Percentiles rank a stretch among this genome's conserved stretches.
Evolutionary conservation across 164 flowering plant genomes (phyloP).

Genomic region (Nelumbo lutea): DNA sequence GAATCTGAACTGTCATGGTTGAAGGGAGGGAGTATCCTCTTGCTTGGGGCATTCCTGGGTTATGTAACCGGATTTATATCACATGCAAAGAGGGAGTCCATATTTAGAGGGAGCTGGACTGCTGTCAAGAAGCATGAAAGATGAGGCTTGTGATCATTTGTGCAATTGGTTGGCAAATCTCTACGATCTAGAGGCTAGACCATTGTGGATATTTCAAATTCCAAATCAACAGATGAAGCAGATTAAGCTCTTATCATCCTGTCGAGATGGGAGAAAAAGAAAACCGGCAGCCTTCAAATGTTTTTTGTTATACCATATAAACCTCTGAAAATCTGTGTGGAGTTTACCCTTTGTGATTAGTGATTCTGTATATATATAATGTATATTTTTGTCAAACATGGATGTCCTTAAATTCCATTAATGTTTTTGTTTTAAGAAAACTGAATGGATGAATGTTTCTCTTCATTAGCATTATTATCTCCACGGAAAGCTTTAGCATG

Average conservation of each 20-base stretch:
- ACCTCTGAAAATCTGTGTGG: no score
- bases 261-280: not conserved
- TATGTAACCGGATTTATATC: constrained; percentile 62
- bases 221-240: not conserved
- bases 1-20: constrained; percentile 40
- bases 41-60: constrained; percentile 66
- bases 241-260: not conserved
- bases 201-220: not conserved
- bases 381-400: no score
- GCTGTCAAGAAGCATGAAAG: constrained; percentile 38
- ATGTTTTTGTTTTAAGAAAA: no score
- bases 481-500: no score
- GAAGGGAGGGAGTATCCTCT: constrained; percentile 48
- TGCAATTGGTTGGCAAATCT: not conserved
- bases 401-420: no score
- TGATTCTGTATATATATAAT: no score
- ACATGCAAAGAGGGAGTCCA: constrained; percentile 39
- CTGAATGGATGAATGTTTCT: no score
- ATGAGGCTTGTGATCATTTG: not conserved
- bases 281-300: not conserved
- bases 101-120: constrained; percentile 36
- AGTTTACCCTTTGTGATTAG: no score
- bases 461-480: no score
- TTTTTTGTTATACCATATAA: no score
- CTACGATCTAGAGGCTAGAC: not conserved